Base-by-base conservation (phyloP, 257 asterid species). In the Plectranthus barbatus region DNA sequence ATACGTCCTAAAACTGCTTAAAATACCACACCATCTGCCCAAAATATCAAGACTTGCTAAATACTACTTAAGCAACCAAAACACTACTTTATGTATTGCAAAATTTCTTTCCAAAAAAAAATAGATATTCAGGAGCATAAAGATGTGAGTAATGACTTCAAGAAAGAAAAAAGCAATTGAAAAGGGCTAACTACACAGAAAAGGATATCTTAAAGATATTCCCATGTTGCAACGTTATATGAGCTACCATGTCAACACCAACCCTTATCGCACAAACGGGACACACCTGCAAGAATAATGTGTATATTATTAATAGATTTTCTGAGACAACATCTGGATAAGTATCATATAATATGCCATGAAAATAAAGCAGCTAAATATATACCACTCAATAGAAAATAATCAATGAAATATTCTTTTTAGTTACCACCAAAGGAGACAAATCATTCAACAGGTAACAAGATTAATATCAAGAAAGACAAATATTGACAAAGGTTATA, bases 171-270 rank as follows among this genome's bases (percentile, higher is more conserved):
- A 5, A 19, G 55, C 59, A 60, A 19, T 31, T 48, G 42, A 54
- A 66, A 67, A 60, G 17, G n/a, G 60, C 14, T 17, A 39, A 39
- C 11, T 24, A 40, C 9, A 1, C 17, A 19, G 36, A 68, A 40
- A 88, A 86, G 97, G 99, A 92, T 89, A 92, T 89, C 84, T 81
- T 93, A 73, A 84, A 82, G 77, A 84, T 79, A 72, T 73, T 90
- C 57, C 94, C 91, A 41, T 93, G 99, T 51, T 87, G 96, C 88
- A 87, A 79, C 60, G 94, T 87, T 64, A 93, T 83, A 70, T 93
- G 99, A 12, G 97, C 87, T 26, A 93, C 96, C 99, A 93, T 90
- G 78, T 93, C 96, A 21, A 84, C 88, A 48, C 91, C 97, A 82
- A 90, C 97, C 84, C 94, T 82, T 83, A 81, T 71, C 50, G 83